These are phyloP conservation scores for Botryobasidium botryosum DNA, from an alignment of 768 basidiomycete species.

Conservation along the genomic window DNA sequence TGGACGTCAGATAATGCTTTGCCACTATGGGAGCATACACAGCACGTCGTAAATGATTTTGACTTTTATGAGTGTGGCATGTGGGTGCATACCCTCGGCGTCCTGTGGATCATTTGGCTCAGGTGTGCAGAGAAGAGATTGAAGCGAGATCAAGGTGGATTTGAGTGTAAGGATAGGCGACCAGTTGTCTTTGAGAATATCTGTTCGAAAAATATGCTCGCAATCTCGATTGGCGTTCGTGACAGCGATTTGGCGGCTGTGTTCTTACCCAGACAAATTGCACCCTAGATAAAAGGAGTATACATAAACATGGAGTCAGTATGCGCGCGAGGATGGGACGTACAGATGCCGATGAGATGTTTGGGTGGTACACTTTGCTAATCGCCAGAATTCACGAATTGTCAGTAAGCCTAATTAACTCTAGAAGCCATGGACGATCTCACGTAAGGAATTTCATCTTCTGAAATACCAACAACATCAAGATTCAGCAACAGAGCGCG, in stretches of 20 bases:
- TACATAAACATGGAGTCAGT: background rate
- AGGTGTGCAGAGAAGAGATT: conserved; percentile 81
- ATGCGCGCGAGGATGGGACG: conserved; percentile 26
- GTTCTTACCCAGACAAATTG: conserved; percentile 6
- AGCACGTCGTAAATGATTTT: too few species aligned
- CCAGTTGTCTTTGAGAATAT: conserved; percentile 68
- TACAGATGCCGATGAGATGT: conserved; percentile 83
- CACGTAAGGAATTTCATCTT: conserved; percentile 96
- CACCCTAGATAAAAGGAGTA: conserved; percentile 4
- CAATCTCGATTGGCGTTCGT: too few species aligned
- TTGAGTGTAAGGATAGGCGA: conserved; percentile 90
- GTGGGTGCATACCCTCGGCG: conserved; percentile 39
- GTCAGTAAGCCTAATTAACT: background rate
- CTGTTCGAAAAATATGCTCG: too few species aligned
- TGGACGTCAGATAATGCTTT: conserved; percentile 87
- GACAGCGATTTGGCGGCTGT: too few species aligned
- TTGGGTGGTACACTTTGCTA: conserved; percentile 82
- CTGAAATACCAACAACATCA: too few species aligned
- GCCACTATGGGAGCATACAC: conserved; percentile 35
- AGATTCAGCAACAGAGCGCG: conserved; percentile 16
- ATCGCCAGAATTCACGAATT: background rate
- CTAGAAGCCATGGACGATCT: conserved; percentile 11
- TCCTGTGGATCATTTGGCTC: conserved; percentile 96
- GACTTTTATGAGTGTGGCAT: background rate
- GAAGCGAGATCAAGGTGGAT: conserved; percentile 87